Conservation (phyloP, 257 asterid species). For the Verbascum thapsus region DNA sequence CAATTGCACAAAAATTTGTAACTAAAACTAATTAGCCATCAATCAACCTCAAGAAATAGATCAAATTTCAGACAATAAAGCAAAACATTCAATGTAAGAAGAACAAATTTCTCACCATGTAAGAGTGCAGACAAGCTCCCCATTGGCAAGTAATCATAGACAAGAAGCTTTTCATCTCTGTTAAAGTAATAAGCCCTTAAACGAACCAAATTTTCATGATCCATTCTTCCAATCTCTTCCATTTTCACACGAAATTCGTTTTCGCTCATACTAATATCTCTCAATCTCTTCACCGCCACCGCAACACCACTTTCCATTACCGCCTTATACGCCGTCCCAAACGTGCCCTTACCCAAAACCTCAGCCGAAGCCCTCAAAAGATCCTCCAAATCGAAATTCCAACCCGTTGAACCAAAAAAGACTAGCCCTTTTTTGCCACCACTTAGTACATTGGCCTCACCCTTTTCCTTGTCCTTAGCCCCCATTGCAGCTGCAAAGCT, state of each 20-base stretch:
- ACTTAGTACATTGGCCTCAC: conserved; percentile 25
- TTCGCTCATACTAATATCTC: conserved; percentile 61
- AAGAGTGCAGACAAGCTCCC: conserved; percentile 93
- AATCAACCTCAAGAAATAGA: not conserved
- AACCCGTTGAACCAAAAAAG: conserved; percentile 47
- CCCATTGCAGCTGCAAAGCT: conserved; percentile 35
- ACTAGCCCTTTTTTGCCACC: conserved; percentile 53
- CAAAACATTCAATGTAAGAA: not conserved
- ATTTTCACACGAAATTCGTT: conserved; percentile 63
- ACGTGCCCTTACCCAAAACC: conserved; percentile 90
- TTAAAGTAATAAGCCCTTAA: conserved; percentile 72
- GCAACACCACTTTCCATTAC: conserved; percentile 57
- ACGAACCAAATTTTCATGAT: conserved; percentile 68
- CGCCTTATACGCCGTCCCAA: conserved; percentile 86
- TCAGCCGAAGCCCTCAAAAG: conserved; percentile 90
- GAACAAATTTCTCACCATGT: conserved; percentile 55
- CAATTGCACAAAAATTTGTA: not conserved
- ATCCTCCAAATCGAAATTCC: conserved; percentile 72
- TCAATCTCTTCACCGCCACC: conserved; percentile 87
- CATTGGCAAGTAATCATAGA: conserved; percentile 73
- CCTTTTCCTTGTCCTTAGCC: conserved; percentile 30
- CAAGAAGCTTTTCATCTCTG: conserved; percentile 78
- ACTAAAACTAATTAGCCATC: too few species aligned
- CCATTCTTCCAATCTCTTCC: conserved; percentile 67
- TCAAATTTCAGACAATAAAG: not conserved